phyloP scores from a whole-genome alignment of 2,329 filamentous ascomycete species.

The Pseudocercospora crystallina region DNA sequence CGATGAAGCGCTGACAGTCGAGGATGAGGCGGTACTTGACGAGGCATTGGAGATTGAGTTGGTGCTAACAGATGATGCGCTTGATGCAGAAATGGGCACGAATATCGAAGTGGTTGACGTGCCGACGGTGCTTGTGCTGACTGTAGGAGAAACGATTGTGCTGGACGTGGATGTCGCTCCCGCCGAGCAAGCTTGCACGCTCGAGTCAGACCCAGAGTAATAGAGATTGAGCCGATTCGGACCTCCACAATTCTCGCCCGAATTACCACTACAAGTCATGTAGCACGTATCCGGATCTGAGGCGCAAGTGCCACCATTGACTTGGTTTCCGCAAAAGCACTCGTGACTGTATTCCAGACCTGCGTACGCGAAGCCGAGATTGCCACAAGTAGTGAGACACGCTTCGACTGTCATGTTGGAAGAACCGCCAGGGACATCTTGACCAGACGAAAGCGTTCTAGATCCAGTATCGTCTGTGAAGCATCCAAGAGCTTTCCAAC shows the following conservation, averaged over 20 bases:
- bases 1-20: not conserved
- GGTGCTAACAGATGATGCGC: not conserved
- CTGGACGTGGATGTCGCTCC: not conserved
- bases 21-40: not conserved
- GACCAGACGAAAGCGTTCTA: conserved; percentile 6
- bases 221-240: conserved; percentile 15
- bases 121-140: not conserved
- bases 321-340: conserved; percentile 15
- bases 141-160: not conserved
- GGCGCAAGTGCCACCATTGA: conserved; percentile 4
- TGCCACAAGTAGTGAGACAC: conserved; percentile 28
- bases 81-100: not conserved
- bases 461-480: conserved; percentile 16
- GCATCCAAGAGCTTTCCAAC: conserved; percentile 28
- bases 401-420: conserved; percentile 38
- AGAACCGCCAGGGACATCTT: conserved; percentile 20
- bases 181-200: conserved; percentile 5
- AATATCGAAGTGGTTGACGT: conserved; percentile 3
- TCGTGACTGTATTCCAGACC: conserved; percentile 36
- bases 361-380: conserved; percentile 24
- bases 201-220: conserved; percentile 11
- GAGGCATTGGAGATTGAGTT: conserved; percentile 1
- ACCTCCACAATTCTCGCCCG: conserved; percentile 28
- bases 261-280: conserved; percentile 31
- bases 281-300: conserved; percentile 22